Evolutionary conservation across 129 eudicot genomes (phyloP).

Genomic region (Mikania micrantha): DNA sequence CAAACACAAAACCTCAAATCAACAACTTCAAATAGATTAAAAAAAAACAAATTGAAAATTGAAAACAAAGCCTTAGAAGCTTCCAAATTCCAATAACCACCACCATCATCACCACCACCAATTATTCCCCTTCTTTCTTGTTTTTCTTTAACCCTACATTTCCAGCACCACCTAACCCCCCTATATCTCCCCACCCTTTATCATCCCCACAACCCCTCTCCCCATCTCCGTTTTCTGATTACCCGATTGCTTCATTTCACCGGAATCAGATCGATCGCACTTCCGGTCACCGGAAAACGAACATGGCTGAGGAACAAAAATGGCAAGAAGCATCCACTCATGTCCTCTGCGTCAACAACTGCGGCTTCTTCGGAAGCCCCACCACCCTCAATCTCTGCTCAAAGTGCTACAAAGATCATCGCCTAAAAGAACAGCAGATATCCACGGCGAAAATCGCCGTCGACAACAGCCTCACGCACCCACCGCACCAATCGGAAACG

Average conservation of each 20-base stretch:
- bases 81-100: constrained; percentile 11
- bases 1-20: no score
- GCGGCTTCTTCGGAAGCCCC: constrained; percentile 68
- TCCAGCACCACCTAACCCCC: constrained; percentile 15
- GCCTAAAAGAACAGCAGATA: constrained; percentile 19
- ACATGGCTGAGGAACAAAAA: constrained; percentile 55
- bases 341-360: constrained; percentile 49
- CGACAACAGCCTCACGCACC: background rate
- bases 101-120: constrained; percentile 10
- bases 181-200: constrained; percentile 7
- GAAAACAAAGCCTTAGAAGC: constrained; percentile 12
- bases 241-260: no score
- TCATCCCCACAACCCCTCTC: background rate
- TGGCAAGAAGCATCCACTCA: constrained; percentile 40
- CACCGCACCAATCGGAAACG: background rate
- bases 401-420: constrained; percentile 47
- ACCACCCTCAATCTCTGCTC: constrained; percentile 50
- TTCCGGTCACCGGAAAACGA: background rate
- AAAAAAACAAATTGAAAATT: background rate
- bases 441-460: constrained; percentile 12
- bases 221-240: constrained; percentile 10
- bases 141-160: constrained; percentile 30
- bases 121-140: constrained; percentile 2
- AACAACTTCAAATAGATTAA: background rate
- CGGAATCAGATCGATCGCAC: background rate